These are phyloP conservation scores for Mitragyna speciosa DNA, from an alignment of 257 asterid species.

Conservation along the genomic window DNA sequence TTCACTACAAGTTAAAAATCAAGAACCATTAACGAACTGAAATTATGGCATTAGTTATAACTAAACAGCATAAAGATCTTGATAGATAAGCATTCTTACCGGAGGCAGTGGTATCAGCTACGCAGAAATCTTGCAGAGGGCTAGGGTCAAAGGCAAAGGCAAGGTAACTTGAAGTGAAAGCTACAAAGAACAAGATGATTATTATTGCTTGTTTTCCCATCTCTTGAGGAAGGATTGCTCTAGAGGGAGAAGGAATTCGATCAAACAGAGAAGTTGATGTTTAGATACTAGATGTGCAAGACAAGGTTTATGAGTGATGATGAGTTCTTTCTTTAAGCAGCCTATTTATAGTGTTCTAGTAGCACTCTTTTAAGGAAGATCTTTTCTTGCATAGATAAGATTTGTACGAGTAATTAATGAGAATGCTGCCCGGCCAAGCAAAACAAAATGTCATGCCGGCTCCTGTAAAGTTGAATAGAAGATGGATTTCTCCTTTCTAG, in stretches of 20 bases:
- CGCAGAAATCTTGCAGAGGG: slow-evolving; percentile 25
- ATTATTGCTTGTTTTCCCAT: slow-evolving; percentile 15
- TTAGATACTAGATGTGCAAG: too few species aligned
- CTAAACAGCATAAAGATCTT: not conserved
- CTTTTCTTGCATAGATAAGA: too few species aligned
- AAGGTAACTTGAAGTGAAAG: slow-evolving; percentile 4
- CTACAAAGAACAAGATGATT: not conserved
- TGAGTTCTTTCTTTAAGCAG: too few species aligned
- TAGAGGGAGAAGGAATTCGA: not conserved
- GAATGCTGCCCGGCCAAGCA: not conserved
- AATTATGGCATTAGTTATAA: not conserved
- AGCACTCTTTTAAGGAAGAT: too few species aligned
- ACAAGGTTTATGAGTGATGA: too few species aligned
- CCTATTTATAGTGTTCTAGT: too few species aligned
- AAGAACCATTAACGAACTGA: not conserved
- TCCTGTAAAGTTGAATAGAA: too few species aligned
- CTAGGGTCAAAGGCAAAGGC: slow-evolving; percentile 22
- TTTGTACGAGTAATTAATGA: too few species aligned
- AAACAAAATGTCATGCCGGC: not conserved
- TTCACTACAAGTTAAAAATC: not conserved
- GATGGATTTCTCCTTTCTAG: not conserved
- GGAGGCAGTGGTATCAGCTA: slow-evolving; percentile 16
- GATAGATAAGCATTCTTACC: not conserved
- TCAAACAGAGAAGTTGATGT: too few species aligned
- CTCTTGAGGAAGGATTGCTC: not conserved